phyloP scores from a whole-genome alignment of 2,329 filamentous ascomycete genomes.

The Colletotrichum simmondsii region DNA sequence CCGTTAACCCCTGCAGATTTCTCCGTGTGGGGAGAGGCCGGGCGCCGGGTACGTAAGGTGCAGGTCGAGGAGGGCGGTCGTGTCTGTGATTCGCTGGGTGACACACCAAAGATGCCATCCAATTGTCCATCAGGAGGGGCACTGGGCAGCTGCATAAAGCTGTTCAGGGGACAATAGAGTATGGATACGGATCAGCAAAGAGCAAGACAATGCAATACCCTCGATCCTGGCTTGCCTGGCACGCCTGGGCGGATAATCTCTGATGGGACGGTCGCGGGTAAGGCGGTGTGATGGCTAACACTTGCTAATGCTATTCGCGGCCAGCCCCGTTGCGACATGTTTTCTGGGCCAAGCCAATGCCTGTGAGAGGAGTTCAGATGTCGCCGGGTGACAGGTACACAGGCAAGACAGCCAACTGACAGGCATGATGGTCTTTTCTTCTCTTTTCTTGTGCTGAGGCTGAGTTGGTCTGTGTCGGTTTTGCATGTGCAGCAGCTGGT shows the following conservation, averaged over 20 bases:
- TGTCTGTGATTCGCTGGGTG: constrained; percentile 18
- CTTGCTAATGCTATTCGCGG: background rate
- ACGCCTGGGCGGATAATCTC: background rate
- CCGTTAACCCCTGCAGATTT: constrained; percentile 33
- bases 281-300: constrained; percentile 13
- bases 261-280: constrained; percentile 2
- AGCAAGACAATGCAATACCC: background rate
- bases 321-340: constrained; percentile 1
- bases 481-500: constrained; percentile 32
- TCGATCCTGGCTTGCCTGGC: background rate
- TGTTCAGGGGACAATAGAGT: too few species aligned
- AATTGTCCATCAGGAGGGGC: background rate
- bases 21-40: constrained; percentile 30
- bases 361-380: constrained; percentile 6
- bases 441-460: background rate
- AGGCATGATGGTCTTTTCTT: constrained; percentile 1
- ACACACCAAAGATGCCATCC: background rate
- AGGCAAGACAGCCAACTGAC: background rate
- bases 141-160: too few species aligned
- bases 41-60: constrained; percentile 10
- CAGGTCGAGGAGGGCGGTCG: background rate
- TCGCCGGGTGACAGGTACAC: background rate
- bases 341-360: constrained; percentile 16
- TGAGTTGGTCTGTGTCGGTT: constrained; percentile 27
- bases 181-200: background rate